Evolutionary conservation across 106 monocot species (phyloP), one percentile per base, ranked within the genome.

Genomic region (Triglochin maritima): DNA sequence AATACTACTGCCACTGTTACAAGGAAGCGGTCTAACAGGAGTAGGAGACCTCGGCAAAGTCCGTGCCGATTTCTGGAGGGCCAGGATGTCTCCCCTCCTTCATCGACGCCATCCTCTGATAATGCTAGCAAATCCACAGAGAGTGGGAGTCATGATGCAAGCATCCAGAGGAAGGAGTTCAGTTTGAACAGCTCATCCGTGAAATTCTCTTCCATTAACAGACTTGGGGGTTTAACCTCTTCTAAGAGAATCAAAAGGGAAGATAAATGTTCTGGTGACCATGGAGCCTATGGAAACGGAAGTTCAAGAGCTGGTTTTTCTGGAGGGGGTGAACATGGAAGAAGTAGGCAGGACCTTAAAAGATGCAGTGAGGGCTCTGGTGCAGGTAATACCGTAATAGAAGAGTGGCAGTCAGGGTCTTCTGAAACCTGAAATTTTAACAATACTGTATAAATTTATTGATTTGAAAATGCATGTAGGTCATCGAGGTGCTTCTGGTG

Each of bases 121-220:
- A 81, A 83, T 79, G 59, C 73, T 49, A 80, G 69, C 72, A 88
- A 77, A 9, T 89, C 85, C 63, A 49, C 76, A 47, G 79, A 85
- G 59, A 71, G 71, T 63, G 60, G 57, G 7, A 62, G 77, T 47
- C 69, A 69, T 65, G 79, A 74, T 64, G 53, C 56, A 43, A 47
- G 48, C 45, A 47, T 67, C 5, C 57, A 63, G 45, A 76, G 76
- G 71, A 88, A 88, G 77, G 84, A 77, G 60, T 63, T 78, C 29
- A 76, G 71, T 66, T 71, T 79, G 5, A 85, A 85, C 59, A 80
- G 45, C 49, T 60, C 65, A 3, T 49, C 67, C 43, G 67, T 62
- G 14, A 81, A 60, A 51, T 44, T 52, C 49, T 60, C 71, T 9
- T 81, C 81, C 52, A 9, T 72, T 12, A 78, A 71, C 65, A 79